phyloP scores from a whole-genome alignment of 805 yeast species.

The Candida glaebosa region DNA sequence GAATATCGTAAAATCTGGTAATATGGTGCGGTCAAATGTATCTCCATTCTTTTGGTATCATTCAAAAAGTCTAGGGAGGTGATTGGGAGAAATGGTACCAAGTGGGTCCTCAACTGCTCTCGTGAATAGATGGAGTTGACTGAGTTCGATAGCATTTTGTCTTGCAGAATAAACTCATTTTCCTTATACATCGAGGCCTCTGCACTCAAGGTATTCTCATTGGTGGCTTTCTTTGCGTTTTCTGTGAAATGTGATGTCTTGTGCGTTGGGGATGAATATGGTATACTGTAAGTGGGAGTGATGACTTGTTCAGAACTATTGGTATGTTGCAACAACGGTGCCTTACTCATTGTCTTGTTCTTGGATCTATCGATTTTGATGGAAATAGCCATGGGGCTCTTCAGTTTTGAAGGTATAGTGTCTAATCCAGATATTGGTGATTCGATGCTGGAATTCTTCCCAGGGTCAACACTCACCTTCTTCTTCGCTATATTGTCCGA shows the following conservation, averaged over 20 bases:
- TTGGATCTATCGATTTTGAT: background rate
- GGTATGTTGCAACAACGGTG: background rate
- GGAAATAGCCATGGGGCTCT: background rate
- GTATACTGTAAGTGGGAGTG: background rate
- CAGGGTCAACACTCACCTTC: no score
- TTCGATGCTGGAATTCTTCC: background rate
- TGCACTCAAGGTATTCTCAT: background rate
- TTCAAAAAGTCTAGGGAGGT: constrained; percentile 24
- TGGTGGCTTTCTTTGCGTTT: constrained; percentile 6
- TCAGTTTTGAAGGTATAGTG: background rate
- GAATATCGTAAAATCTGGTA: constrained; percentile 29
- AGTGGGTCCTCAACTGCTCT: constrained; percentile 1
- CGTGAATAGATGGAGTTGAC: constrained; percentile 3
- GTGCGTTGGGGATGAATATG: background rate
- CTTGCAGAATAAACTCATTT: constrained; percentile 10
- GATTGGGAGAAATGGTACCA: constrained; percentile 19
- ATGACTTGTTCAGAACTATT: background rate
- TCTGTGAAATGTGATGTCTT: background rate
- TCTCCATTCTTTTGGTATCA: constrained; percentile 17
- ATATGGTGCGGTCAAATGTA: constrained; percentile 21
- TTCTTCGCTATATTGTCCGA: no score
- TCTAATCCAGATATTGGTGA: background rate
- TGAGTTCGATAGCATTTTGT: background rate
- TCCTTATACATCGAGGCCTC: constrained; percentile 7
- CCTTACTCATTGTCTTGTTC: background rate